Percentiles rank a stretch among this genome's conserved stretches.
Conservation (phyloP, 2,329 filamentous ascomycete species). For the Pseudogymnoascus sp. region DNA sequence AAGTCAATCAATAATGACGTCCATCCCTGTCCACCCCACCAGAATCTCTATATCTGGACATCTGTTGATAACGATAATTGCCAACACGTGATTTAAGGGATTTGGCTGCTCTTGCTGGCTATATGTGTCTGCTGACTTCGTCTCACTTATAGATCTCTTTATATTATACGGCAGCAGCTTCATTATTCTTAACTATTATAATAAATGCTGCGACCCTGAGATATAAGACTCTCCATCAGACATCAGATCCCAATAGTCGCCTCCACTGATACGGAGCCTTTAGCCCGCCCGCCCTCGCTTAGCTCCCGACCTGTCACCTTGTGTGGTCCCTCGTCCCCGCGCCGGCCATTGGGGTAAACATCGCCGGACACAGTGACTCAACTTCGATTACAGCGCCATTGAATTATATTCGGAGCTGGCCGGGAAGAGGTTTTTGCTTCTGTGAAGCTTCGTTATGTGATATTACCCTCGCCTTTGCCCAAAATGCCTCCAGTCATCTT, state of each 20-base stretch:
- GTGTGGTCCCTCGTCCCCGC: background rate
- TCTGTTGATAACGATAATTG: constrained; percentile 2
- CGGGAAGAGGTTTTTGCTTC: background rate
- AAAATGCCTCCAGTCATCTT: constrained; percentile 16
- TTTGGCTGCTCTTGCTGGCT: background rate
- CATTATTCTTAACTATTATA: background rate
- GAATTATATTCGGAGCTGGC: background rate
- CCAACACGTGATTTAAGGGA: background rate
- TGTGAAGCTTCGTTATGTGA: constrained; percentile 1
- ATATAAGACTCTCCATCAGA: background rate
- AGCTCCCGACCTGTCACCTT: background rate
- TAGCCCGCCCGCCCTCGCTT: background rate
- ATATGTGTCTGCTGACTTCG: background rate
- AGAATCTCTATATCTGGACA: constrained; percentile 4
- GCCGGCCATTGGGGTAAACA: background rate
- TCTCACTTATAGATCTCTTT: background rate
- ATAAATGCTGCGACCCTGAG: background rate
- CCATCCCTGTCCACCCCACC: constrained; percentile 6
- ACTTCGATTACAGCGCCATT: background rate
- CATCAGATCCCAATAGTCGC: background rate
- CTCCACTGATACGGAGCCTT: background rate
- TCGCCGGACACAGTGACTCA: background rate
- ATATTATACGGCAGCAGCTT: background rate
- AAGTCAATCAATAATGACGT: constrained; percentile 9
- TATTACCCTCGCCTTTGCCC: background rate